phyloP scores from a whole-genome alignment of 2,329 filamentous ascomycete genomes.

The Diaporthe ilicicola region DNA sequence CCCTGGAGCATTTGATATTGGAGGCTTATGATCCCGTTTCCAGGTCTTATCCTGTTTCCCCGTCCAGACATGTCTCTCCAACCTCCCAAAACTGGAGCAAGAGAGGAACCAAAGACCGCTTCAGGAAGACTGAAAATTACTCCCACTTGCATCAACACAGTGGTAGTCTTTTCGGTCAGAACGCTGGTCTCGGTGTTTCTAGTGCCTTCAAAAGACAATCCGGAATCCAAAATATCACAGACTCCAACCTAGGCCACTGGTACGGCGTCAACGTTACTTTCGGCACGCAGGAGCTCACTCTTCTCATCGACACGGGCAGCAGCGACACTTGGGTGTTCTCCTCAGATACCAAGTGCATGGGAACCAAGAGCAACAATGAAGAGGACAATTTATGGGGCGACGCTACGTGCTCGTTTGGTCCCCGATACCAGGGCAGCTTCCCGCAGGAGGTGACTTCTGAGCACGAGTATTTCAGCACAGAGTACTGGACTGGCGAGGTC shows the following conservation, averaged over 20 bases:
- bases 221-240: constrained; percentile 45
- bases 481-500: constrained; percentile 58
- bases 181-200: background rate
- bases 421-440: constrained; percentile 49
- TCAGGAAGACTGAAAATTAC: constrained; percentile 13
- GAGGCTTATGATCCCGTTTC: background rate
- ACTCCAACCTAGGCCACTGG: constrained; percentile 42
- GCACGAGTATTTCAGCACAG: constrained; percentile 55
- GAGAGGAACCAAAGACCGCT: background rate
- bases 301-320: constrained; percentile 60
- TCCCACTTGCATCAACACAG: background rate
- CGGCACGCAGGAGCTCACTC: constrained; percentile 1
- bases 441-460: constrained; percentile 48
- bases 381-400: constrained; percentile 37
- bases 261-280: constrained; percentile 48
- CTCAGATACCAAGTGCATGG: constrained; percentile 52
- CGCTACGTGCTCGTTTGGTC: constrained; percentile 51
- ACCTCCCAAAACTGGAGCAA: background rate
- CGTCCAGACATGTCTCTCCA: background rate
- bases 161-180: background rate
- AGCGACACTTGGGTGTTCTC: constrained; percentile 60
- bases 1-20: background rate
- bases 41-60: background rate
- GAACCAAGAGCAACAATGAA: constrained; percentile 40
- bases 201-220: constrained; percentile 40